Evolutionary conservation across 2,329 filamentous ascomycete genomes (phyloP).

Genomic region (Sphaerulina vaccinii): DNA sequence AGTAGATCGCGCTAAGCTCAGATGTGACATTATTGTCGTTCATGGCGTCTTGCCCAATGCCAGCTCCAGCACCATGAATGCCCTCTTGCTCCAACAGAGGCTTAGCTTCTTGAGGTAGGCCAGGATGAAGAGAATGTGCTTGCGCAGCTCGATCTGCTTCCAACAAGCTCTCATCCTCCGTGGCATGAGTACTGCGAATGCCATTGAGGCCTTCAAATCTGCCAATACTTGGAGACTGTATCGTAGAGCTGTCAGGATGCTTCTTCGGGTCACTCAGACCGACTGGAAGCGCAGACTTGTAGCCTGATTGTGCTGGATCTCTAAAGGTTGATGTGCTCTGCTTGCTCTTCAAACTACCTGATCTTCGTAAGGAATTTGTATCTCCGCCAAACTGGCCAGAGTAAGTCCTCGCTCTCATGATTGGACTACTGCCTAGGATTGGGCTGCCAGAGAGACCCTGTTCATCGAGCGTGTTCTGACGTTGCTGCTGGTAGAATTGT

Average conservation of each 20-base stretch:
- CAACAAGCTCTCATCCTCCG: constrained; percentile 35
- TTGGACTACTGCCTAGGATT: constrained; percentile 32
- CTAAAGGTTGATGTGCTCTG: constrained; percentile 34
- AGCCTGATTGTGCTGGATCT: constrained; percentile 20
- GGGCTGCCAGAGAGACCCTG: constrained; percentile 35
- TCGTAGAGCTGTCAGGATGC: constrained; percentile 30
- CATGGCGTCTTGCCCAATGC: constrained; percentile 63
- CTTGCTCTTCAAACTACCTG: constrained; percentile 45
- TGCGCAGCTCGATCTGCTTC: constrained; percentile 50
- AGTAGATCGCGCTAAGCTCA: constrained; percentile 82
- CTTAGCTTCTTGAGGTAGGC: constrained; percentile 56
- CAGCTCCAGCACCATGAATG: constrained; percentile 58
- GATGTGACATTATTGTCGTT: constrained; percentile 77
- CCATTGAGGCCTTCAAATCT: constrained; percentile 30
- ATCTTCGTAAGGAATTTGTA: constrained; percentile 38
- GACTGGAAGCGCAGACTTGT: constrained; percentile 37
- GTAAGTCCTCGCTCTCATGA: constrained; percentile 46
- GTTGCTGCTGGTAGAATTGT: constrained; percentile 89
- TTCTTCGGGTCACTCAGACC: constrained; percentile 38
- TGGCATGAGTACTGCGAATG: constrained; percentile 9
- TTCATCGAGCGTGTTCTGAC: constrained; percentile 57
- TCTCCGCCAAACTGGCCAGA: constrained; percentile 43
- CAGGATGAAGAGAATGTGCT: constrained; percentile 52
- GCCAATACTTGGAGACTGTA: constrained; percentile 35
- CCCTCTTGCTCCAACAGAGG: constrained; percentile 55